A percentile compares a stretch with the other conserved stretches of the same genome.
These are phyloP conservation scores for Ascoidea rubescens DNA, from an alignment of 805 yeast species.

Conservation along the genomic window DNA sequence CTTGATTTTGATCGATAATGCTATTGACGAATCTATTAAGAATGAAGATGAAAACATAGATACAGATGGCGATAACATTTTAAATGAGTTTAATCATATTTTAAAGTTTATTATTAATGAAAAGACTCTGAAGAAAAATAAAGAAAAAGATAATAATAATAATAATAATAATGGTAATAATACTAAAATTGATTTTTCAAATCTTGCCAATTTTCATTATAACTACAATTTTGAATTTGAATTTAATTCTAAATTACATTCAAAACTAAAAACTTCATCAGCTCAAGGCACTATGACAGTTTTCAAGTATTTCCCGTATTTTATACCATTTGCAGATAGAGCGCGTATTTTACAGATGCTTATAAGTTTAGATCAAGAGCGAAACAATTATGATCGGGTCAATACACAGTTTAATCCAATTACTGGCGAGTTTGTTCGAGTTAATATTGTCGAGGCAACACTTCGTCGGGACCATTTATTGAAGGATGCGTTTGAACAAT, in stretches of 20 bases:
- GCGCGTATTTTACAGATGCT: conserved; percentile 59
- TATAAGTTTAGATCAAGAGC: conserved; percentile 36
- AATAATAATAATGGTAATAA: too few species aligned
- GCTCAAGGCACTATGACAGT: conserved; percentile 22
- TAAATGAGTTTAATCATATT: conserved; percentile 14
- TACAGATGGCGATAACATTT: conserved; percentile 1
- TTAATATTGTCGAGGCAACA: conserved; percentile 23
- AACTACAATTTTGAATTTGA: too few species aligned
- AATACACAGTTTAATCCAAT: conserved; percentile 8
- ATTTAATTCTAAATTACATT: too few species aligned
- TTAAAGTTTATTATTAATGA: too few species aligned
- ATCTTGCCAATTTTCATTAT: too few species aligned
- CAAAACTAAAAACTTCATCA: too few species aligned
- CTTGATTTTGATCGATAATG: too few species aligned
- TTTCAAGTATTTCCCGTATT: conserved; percentile 58
- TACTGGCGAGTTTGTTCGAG: conserved; percentile 9
- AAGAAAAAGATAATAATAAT: too few species aligned
- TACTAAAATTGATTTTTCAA: too few species aligned
- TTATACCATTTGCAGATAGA: conserved; percentile 61
- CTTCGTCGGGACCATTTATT: conserved; percentile 60
- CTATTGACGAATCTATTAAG: too few species aligned
- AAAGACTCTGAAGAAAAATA: too few species aligned
- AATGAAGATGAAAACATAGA: neutral
- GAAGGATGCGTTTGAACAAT: conserved; percentile 58
- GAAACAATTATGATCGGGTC: conserved; percentile 11